Percentiles rank a stretch among this genome's conserved stretches.
These are phyloP conservation scores for Gossypium thurberi DNA, from an alignment of 345 rosid species.

Conservation along the genomic window DNA sequence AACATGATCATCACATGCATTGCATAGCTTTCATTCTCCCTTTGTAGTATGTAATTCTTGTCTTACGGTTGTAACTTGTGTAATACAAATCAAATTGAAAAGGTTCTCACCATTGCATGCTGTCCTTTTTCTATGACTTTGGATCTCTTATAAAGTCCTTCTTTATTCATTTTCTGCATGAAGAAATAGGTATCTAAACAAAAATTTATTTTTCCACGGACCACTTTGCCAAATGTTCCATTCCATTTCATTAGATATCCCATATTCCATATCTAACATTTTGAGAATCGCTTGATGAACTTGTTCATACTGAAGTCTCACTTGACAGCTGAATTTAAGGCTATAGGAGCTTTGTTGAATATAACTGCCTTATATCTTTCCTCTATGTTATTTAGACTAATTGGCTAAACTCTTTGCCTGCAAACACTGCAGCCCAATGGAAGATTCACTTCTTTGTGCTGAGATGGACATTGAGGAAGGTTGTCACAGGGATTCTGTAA, in stretches of 20 bases:
- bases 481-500: not conserved
- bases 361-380: not conserved
- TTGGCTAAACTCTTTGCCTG: slow-evolving; percentile 13
- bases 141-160: not conserved
- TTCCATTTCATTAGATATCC: not conserved
- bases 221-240: not conserved
- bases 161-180: not conserved
- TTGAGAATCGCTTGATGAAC: not conserved
- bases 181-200: not conserved
- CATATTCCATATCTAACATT: not conserved
- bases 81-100: not conserved
- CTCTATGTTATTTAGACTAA: slow-evolving; percentile 3
- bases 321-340: not conserved
- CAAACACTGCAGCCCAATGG: slow-evolving; percentile 45
- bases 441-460: slow-evolving; percentile 48
- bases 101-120: not conserved
- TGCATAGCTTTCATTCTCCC: not conserved
- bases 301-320: not conserved
- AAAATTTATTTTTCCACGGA: not conserved
- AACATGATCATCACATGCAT: not conserved
- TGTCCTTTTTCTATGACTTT: not conserved
- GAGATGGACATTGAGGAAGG: slow-evolving; percentile 39
- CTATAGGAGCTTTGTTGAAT: not conserved
- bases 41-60: not conserved
- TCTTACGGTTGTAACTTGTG: not conserved